Percentiles rank a stretch among this genome's conserved stretches.
Conservation (phyloP, 208 protist genomes). For the Wallacemonas sp. region DNA sequence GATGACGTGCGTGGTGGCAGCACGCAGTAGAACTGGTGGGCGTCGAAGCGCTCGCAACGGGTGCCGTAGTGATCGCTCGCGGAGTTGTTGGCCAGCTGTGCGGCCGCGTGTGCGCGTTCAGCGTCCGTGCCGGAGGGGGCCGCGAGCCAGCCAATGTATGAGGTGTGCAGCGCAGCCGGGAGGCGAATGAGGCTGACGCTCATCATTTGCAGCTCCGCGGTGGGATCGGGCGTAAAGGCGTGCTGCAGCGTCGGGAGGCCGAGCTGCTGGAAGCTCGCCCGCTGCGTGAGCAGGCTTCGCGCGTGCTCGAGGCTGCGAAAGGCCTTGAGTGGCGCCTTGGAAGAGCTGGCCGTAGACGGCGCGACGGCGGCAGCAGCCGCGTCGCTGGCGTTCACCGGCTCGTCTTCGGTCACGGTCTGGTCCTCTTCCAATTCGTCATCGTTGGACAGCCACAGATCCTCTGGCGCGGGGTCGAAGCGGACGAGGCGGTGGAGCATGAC, state of each 20-base stretch:
- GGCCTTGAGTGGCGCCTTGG: not conserved
- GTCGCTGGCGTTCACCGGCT: too few species aligned
- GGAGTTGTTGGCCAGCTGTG: not conserved
- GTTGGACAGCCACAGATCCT: constrained; percentile 9
- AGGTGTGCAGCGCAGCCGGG: constrained; percentile 22
- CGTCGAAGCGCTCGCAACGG: constrained; percentile 39
- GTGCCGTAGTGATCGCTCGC: not conserved
- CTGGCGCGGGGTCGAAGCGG: constrained; percentile 21
- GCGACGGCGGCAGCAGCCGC: not conserved
- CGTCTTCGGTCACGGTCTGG: too few species aligned
- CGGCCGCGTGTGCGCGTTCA: not conserved
- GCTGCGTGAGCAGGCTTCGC: constrained; percentile 8
- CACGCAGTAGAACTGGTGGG: constrained; percentile 52
- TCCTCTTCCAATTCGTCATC: too few species aligned
- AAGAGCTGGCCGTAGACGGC: not conserved
- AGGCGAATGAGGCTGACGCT: constrained; percentile 59
- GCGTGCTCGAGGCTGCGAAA: constrained; percentile 4
- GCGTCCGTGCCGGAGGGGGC: not conserved
- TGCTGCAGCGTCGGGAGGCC: constrained; percentile 60
- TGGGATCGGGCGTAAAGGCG: constrained; percentile 45
- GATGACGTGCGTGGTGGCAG: constrained; percentile 26
- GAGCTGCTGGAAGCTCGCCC: constrained; percentile 55
- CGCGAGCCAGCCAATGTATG: not conserved
- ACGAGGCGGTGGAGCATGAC: constrained; percentile 43
- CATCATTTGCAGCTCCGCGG: constrained; percentile 49